A percentile compares a stretch with the other conserved stretches of the same genome.
Evolutionary conservation across 805 yeast genomes (phyloP).

Genomic region (Scheffersomyces coipomensis): DNA sequence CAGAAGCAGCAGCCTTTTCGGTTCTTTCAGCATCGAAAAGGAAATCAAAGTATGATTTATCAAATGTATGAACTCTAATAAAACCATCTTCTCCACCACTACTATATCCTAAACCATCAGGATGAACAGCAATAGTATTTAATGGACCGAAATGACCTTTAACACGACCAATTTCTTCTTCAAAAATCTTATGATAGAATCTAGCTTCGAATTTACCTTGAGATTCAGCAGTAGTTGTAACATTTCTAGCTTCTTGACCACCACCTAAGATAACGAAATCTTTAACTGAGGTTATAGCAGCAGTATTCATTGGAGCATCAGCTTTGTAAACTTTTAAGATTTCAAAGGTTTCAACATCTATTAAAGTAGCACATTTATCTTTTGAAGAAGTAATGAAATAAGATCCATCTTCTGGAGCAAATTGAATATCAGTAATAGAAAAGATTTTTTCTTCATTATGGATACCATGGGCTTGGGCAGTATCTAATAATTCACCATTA

Average conservation of each 20-base stretch:
- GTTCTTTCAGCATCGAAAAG: slow-evolving; percentile 88
- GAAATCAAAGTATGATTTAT: slow-evolving; percentile 89
- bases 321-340: slow-evolving; percentile 73
- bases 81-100: slow-evolving; percentile 99
- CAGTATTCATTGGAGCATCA: slow-evolving; percentile 94
- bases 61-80: slow-evolving; percentile 91
- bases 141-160: slow-evolving; percentile 99
- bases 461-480: slow-evolving; percentile 69
- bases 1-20: slow-evolving; percentile 48
- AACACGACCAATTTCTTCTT: slow-evolving; percentile 95
- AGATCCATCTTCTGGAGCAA: slow-evolving; percentile 73
- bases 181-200: slow-evolving; percentile 90
- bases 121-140: slow-evolving; percentile 90
- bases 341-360: slow-evolving; percentile 75
- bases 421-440: slow-evolving; percentile 81
- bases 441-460: slow-evolving; percentile 44
- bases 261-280: slow-evolving; percentile 94
- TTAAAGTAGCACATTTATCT: slow-evolving; percentile 78
- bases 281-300: slow-evolving; percentile 89
- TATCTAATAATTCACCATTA: slow-evolving; percentile 67
- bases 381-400: slow-evolving; percentile 92
- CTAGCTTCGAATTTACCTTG: slow-evolving; percentile 98
- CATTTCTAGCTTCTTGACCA: slow-evolving; percentile 99
- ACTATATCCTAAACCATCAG: slow-evolving; percentile 90
- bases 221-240: slow-evolving; percentile 89